phyloP scores from a whole-genome alignment of 306 rosid species.

The Astragalus glycyphyllos region DNA sequence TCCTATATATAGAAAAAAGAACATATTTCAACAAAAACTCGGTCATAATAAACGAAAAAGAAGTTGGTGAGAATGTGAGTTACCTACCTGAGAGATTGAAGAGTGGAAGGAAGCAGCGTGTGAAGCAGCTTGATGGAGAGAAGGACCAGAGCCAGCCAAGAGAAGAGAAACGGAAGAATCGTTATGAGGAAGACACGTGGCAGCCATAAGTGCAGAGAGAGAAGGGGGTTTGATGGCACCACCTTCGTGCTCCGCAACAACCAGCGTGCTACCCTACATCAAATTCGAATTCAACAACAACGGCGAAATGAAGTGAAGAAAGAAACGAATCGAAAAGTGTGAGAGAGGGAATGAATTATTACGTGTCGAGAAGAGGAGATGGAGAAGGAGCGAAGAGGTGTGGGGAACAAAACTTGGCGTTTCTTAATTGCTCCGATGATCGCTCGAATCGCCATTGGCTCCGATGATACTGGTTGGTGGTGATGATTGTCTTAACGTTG shows the following conservation, averaged over 20 bases:
- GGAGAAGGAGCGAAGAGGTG: conserved; percentile 49
- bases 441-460: conserved; percentile 60
- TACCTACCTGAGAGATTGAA: conserved; percentile 71
- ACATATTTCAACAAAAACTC: not conserved
- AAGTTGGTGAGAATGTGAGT: not conserved
- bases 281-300: conserved; percentile 17
- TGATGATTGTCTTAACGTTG: not conserved
- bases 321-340: conserved; percentile 21
- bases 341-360: conserved; percentile 28
- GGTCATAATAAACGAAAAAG: not conserved
- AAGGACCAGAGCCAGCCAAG: conserved; percentile 86
- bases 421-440: conserved; percentile 58
- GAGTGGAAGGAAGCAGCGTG: conserved; percentile 75
- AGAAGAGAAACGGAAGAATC: conserved; percentile 68
- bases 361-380: conserved; percentile 57
- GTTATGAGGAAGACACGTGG: conserved; percentile 58
- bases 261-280: conserved; percentile 80
- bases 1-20: no score
- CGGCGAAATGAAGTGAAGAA: not conserved
- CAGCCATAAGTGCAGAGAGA: conserved; percentile 78
- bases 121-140: conserved; percentile 76
- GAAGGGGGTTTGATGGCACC: conserved; percentile 72
- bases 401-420: conserved; percentile 48
- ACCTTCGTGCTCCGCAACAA: conserved; percentile 80
- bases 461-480: not conserved